Percentiles rank a stretch among this genome's conserved stretches.
Conservation (phyloP, 805 yeast genomes). For the Zygotorulaspora florentina region DNA sequence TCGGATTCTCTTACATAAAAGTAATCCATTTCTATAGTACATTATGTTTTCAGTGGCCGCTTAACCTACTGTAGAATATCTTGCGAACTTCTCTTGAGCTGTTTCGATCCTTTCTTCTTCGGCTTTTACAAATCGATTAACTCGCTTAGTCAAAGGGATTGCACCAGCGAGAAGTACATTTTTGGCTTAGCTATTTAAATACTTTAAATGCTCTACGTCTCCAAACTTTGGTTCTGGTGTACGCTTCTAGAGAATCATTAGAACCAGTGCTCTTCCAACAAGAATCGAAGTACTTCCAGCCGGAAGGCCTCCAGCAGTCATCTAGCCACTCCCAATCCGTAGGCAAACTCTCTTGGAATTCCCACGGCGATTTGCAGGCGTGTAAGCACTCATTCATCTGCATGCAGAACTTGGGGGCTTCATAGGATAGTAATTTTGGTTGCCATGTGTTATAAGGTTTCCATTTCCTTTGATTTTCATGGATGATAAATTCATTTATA, state of each 20-base stretch:
- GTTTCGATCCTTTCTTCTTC: too few relatives aligned
- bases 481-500: constrained; percentile 23
- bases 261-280: constrained; percentile 26
- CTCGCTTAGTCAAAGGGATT: too few relatives aligned
- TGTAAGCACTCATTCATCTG: constrained; percentile 2
- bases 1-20: background rate
- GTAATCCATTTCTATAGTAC: background rate
- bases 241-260: constrained; percentile 25
- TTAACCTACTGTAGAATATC: too few relatives aligned
- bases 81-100: too few relatives aligned
- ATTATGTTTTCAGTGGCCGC: background rate
- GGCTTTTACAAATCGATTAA: too few relatives aligned
- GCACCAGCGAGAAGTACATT: background rate
- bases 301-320: constrained; percentile 23
- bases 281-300: constrained; percentile 29
- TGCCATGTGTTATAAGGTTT: constrained; percentile 21
- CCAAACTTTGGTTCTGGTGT: constrained; percentile 29
- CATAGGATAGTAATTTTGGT: constrained; percentile 23
- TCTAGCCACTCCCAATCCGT: constrained; percentile 30
- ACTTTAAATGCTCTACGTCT: constrained; percentile 20
- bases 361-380: constrained; percentile 18
- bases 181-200: background rate
- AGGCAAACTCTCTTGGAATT: constrained; percentile 19
- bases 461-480: constrained; percentile 34
- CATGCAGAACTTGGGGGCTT: constrained; percentile 19